phyloP scores from a whole-genome alignment of 1,284 basidiomycete genomes.

The Malassezia dermatis region DNA sequence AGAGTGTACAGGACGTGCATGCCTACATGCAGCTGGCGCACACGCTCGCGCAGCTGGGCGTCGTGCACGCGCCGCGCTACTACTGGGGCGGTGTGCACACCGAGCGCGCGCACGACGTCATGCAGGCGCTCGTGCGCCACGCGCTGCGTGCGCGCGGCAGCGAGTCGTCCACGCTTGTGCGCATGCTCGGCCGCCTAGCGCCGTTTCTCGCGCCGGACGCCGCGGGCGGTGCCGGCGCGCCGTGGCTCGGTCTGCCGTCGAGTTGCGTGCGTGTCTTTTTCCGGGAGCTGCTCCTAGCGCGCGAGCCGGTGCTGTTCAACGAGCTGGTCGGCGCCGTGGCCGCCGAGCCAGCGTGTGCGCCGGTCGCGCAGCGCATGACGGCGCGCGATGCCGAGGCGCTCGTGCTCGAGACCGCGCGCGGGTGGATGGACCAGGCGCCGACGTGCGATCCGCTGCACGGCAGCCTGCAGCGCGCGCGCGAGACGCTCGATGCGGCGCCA shows the following conservation, averaged over 20 bases:
- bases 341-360: background rate
- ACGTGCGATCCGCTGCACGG: conserved; percentile 11
- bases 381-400: conserved; percentile 1
- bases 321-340: background rate
- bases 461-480: conserved; percentile 3
- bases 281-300: background rate
- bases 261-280: conserved; percentile 1
- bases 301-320: conserved; percentile 6
- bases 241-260: background rate
- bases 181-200: conserved; percentile 1
- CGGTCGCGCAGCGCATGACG: background rate
- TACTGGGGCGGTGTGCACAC: background rate
- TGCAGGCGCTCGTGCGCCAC: background rate
- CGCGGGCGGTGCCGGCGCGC: background rate
- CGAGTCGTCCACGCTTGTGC: background rate
- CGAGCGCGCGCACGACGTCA: background rate
- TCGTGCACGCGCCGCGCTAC: background rate
- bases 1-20: background rate
- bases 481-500: conserved; percentile 7
- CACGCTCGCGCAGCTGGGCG: background rate
- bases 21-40: background rate
- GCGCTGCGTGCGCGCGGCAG: conserved; percentile 6
- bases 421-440: conserved; percentile 7
- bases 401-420: conserved; percentile 3
- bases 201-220: background rate